Evolutionary conservation across 2,329 filamentous ascomycete genomes (phyloP).

Genomic region (Fusarium sp.): DNA sequence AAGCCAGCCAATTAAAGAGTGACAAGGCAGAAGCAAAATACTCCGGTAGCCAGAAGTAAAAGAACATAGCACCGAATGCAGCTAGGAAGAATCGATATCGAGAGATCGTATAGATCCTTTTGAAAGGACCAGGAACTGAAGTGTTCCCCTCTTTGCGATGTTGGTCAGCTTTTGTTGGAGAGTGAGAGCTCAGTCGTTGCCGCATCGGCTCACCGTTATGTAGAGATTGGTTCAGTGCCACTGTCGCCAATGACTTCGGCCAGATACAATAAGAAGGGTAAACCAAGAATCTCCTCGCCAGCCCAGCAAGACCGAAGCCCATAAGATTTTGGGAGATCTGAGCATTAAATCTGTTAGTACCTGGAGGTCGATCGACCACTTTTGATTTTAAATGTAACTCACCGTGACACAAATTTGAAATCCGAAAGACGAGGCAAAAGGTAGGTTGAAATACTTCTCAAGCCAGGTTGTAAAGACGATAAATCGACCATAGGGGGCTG

Average conservation of each 20-base stretch:
- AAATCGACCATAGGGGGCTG: slow-evolving; percentile 27
- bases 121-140: slow-evolving; percentile 21
- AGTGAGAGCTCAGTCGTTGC: rapidly evolving
- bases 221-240: slow-evolving; percentile 30
- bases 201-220: slow-evolving; percentile 20
- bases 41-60: slow-evolving; percentile 39
- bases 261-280: slow-evolving; percentile 56
- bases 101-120: slow-evolving; percentile 25
- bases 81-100: slow-evolving; percentile 35
- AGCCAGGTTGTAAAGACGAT: slow-evolving; percentile 34
- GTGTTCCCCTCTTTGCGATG: slow-evolving; percentile 15
- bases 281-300: slow-evolving; percentile 65
- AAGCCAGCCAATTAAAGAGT: slow-evolving; percentile 68
- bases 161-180: background rate
- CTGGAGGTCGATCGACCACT: background rate
- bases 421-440: slow-evolving; percentile 25
- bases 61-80: slow-evolving; percentile 30
- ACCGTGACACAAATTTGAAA: slow-evolving; percentile 54
- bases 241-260: slow-evolving; percentile 53
- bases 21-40: slow-evolving; percentile 30
- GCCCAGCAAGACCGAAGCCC: slow-evolving; percentile 68
- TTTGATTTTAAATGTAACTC: background rate
- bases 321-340: slow-evolving; percentile 56
- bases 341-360: background rate
- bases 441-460: slow-evolving; percentile 34